Percentiles rank a stretch among this genome's conserved stretches.
phyloP scores from a whole-genome alignment of 192 early-diverging fungal genomes.

The Pilaira anomala region DNA sequence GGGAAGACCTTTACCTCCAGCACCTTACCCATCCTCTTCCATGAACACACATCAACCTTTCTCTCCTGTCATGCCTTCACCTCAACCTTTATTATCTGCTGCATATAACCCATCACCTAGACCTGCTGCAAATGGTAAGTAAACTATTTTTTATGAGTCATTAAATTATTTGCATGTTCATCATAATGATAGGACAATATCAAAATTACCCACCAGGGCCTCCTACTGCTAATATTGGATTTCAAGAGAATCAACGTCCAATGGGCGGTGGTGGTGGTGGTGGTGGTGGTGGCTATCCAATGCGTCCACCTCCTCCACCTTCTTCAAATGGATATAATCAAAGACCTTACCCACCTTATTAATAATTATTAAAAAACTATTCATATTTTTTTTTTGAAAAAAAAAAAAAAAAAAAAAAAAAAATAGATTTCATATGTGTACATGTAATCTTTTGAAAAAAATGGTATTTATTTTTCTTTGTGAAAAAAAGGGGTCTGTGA shows the following conservation, averaged over 20 bases:
- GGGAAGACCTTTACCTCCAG: too few species aligned
- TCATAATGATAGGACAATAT: not conserved
- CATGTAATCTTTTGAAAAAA: not conserved
- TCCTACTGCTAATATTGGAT: not conserved
- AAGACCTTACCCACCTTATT: not conserved
- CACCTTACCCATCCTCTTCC: not conserved
- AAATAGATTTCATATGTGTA: too few species aligned
- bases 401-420: not conserved
- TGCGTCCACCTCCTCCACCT: not conserved
- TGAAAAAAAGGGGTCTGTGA: too few species aligned
- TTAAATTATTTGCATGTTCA: not conserved
- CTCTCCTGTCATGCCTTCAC: not conserved
- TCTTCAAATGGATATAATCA: not conserved
- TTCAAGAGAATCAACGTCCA: not conserved
- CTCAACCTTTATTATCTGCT: conserved; percentile 8
- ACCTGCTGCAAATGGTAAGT: conserved; percentile 4
- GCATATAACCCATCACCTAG: not conserved
- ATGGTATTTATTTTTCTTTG: too few species aligned
- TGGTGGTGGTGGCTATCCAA: not conserved
- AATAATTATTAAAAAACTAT: conserved; percentile 1
- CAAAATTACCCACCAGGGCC: not conserved
- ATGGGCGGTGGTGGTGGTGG: too few species aligned
- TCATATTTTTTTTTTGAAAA: too few species aligned
- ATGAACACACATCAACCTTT: not conserved
- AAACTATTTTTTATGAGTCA: not conserved